Percentiles rank a stretch among this genome's conserved stretches.
Conservation (phyloP, 768 basidiomycete species). For the Psilocybe cubensis region DNA sequence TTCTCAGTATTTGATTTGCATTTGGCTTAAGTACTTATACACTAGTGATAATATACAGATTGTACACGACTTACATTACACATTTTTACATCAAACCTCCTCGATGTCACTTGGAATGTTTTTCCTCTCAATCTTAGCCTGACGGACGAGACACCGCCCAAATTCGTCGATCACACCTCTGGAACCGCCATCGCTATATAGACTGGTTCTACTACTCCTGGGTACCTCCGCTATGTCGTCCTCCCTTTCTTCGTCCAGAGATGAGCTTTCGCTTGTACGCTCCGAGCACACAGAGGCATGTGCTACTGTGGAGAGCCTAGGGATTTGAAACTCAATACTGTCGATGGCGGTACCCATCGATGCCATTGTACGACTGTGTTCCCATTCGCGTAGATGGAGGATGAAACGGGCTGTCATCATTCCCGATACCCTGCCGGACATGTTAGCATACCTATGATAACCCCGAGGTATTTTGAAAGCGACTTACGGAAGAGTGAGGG, state of each 20-base stretch:
- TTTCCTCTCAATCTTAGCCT: neutral
- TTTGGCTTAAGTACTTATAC: too few relatives aligned
- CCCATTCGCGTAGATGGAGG: slow-evolving; percentile 5
- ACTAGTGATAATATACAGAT: too few relatives aligned
- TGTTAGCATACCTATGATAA: too few relatives aligned
- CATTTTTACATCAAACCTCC: neutral
- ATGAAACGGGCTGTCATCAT: slow-evolving; percentile 5
- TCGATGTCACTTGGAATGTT: neutral
- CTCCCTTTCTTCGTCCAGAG: too few relatives aligned
- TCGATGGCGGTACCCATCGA: neutral
- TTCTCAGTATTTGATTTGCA: too few relatives aligned
- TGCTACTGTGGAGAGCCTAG: too few relatives aligned
- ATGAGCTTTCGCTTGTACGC: too few relatives aligned
- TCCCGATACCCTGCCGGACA: neutral
- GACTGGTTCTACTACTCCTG: neutral
- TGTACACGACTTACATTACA: neutral
- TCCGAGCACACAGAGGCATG: too few relatives aligned
- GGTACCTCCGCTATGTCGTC: too few relatives aligned
- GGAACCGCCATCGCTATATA: too few relatives aligned
- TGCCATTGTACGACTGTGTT: neutral
- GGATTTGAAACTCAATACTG: neutral
- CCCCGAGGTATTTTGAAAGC: too few relatives aligned
- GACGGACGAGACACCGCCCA: neutral
- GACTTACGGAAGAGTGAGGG: slow-evolving; percentile 1
- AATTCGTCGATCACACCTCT: neutral